Conservation (phyloP, 495 filamentous ascomycete species). For the Penicillium manginii region DNA sequence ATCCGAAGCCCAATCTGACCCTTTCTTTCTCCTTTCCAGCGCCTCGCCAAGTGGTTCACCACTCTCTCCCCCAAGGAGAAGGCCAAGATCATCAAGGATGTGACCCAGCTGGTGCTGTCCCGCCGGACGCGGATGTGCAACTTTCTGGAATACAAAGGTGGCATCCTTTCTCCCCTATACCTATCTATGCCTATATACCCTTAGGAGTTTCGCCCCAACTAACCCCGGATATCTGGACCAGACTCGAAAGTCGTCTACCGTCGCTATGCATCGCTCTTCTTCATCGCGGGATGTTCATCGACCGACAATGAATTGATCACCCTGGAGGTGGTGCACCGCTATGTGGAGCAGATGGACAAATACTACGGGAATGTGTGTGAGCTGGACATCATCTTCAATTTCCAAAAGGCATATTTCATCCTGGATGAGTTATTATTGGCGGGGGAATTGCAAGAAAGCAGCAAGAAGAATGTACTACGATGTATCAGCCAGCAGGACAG, state of each 20-base stretch:
- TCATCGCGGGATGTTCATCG: conserved; percentile 94
- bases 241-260: conserved; percentile 98
- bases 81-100: conserved; percentile 99
- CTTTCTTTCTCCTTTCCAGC: conserved; percentile 59
- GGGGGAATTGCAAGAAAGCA: conserved; percentile 98
- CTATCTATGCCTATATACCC: too few species aligned
- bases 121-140: conserved; percentile 98
- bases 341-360: conserved; percentile 99
- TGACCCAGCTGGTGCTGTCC: conserved; percentile 95
- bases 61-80: conserved; percentile 98
- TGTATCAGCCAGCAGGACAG: conserved; percentile 95
- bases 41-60: conserved; percentile 99
- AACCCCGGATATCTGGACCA: conserved; percentile 32
- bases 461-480: conserved; percentile 96
- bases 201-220: too few species aligned
- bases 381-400: conserved; percentile 99
- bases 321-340: conserved; percentile 97
- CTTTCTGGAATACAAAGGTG: conserved; percentile 99
- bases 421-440: conserved; percentile 94
- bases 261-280: conserved; percentile 97
- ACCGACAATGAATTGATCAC: conserved; percentile 98
- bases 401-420: conserved; percentile 99
- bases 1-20: conserved; percentile 26
- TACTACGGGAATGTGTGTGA: conserved; percentile 99
- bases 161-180: conserved; percentile 13